phyloP scores from a whole-genome alignment of 371 early-diverging fungal genomes.

The Capillidium rhysosporum region DNA sequence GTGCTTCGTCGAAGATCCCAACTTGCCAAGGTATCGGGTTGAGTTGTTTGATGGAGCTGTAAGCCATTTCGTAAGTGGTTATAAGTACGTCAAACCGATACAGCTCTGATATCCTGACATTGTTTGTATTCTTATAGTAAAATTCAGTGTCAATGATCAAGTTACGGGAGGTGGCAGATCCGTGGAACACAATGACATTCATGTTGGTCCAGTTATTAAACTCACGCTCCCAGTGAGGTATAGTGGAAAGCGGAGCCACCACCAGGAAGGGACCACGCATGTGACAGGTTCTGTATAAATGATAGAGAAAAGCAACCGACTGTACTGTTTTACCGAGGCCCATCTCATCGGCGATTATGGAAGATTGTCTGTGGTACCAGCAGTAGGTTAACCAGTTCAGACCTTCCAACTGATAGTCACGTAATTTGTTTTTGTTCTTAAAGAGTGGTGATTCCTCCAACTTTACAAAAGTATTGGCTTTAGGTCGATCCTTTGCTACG shows the following conservation, averaged over 20 bases:
- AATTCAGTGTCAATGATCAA: constrained; percentile 15
- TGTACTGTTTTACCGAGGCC: constrained; percentile 72
- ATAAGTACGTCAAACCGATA: constrained; percentile 56
- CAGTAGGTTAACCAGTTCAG: constrained; percentile 54
- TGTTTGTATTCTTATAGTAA: constrained; percentile 14
- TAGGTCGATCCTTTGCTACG: constrained; percentile 21
- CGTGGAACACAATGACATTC: constrained; percentile 47
- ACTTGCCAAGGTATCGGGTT: constrained; percentile 65
- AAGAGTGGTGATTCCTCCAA: constrained; percentile 40
- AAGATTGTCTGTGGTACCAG: constrained; percentile 35
- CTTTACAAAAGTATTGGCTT: constrained; percentile 28
- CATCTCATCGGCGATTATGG: constrained; percentile 80
- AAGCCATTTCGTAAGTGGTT: constrained; percentile 73
- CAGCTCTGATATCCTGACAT: constrained; percentile 18
- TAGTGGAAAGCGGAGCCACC: constrained; percentile 88
- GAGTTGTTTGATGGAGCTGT: constrained; percentile 38
- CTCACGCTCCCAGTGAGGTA: constrained; percentile 94
- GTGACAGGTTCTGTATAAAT: constrained; percentile 32
- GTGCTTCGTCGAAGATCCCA: constrained; percentile 91
- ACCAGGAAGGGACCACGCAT: constrained; percentile 42
- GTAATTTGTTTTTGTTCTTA: constrained; percentile 44
- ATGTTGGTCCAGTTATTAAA: constrained; percentile 55
- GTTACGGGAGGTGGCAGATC: constrained; percentile 68
- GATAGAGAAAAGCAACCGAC: constrained; percentile 60
- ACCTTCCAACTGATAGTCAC: constrained; percentile 52